A percentile compares a stretch with the other conserved stretches of the same genome.
These are phyloP conservation scores for Globisporangium cederbergense DNA, from an alignment of 352 stramenopile species.

Conservation along the genomic window DNA sequence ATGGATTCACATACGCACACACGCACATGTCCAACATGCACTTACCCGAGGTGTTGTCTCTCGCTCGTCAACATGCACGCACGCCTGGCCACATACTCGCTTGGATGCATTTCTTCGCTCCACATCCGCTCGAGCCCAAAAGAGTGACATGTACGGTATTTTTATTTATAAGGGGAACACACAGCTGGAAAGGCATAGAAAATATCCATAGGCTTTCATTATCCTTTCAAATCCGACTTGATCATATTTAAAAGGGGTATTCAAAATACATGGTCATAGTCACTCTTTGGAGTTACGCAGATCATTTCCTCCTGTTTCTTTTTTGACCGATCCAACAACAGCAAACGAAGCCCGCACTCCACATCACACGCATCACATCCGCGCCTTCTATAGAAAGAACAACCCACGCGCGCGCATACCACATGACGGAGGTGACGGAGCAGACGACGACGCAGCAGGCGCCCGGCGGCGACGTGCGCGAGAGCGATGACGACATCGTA, in stretches of 20 bases:
- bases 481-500: slow-evolving; percentile 20
- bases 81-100: neutral
- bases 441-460: slow-evolving; percentile 7
- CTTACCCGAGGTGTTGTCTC: neutral
- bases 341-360: no score
- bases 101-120: no score
- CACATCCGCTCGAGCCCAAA: neutral
- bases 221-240: no score
- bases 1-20: slow-evolving; percentile 2
- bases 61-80: neutral
- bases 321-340: no score
- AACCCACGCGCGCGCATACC: neutral
- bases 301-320: no score
- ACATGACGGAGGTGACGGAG: slow-evolving; percentile 22
- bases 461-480: slow-evolving; percentile 19
- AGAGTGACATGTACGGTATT: neutral
- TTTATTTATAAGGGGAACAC: no score
- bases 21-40: neutral
- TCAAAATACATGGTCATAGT: no score
- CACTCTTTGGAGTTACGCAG: no score
- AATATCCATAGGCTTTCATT: no score
- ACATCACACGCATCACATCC: no score
- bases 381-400: slow-evolving; percentile 3
- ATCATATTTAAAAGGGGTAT: no score
- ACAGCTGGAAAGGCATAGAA: no score